Evolutionary conservation across 768 basidiomycete genomes (phyloP).

Genomic region (Russula foetens): DNA sequence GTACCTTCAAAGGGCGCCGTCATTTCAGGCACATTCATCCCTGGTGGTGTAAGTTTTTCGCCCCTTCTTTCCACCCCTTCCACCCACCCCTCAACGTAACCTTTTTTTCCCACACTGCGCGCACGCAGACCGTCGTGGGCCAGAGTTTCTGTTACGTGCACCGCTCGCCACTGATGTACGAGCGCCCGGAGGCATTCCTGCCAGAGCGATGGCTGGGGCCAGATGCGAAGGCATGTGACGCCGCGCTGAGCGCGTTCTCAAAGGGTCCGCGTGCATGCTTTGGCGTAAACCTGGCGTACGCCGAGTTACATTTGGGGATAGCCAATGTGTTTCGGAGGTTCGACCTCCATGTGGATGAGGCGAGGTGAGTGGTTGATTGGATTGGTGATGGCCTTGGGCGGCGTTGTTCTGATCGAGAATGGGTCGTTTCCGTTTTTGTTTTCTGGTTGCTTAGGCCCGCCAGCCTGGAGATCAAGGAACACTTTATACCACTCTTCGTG

Average conservation of each 20-base stretch:
- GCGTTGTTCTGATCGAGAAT: background rate
- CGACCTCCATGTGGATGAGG: slow-evolving; percentile 28
- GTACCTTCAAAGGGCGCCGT: slow-evolving; percentile 29
- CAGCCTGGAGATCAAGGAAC: slow-evolving; percentile 9
- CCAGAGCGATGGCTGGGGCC: slow-evolving; percentile 38
- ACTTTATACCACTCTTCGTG: slow-evolving; percentile 6
- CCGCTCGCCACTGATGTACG: slow-evolving; percentile 33
- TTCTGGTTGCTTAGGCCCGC: background rate
- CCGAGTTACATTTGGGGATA: slow-evolving; percentile 35
- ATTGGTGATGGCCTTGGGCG: background rate
- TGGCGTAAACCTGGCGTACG: slow-evolving; percentile 39
- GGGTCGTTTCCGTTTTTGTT: too few relatives aligned
- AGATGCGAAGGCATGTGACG: slow-evolving; percentile 31
- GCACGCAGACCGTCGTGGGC: slow-evolving; percentile 32
- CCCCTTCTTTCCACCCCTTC: background rate
- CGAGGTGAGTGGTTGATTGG: slow-evolving; percentile 6
- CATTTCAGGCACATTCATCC: slow-evolving; percentile 32
- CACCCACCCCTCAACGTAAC: background rate
- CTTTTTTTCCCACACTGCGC: background rate
- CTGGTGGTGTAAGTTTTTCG: slow-evolving; percentile 30
- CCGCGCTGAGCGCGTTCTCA: slow-evolving; percentile 36
- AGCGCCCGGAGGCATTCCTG: slow-evolving; percentile 31
- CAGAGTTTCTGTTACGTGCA: slow-evolving; percentile 35
- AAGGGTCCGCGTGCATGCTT: slow-evolving; percentile 40
- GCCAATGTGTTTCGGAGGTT: slow-evolving; percentile 35